These are phyloP conservation scores for Mycena vitilis DNA, from an alignment of 768 basidiomycete genomes.

Conservation along the genomic window DNA sequence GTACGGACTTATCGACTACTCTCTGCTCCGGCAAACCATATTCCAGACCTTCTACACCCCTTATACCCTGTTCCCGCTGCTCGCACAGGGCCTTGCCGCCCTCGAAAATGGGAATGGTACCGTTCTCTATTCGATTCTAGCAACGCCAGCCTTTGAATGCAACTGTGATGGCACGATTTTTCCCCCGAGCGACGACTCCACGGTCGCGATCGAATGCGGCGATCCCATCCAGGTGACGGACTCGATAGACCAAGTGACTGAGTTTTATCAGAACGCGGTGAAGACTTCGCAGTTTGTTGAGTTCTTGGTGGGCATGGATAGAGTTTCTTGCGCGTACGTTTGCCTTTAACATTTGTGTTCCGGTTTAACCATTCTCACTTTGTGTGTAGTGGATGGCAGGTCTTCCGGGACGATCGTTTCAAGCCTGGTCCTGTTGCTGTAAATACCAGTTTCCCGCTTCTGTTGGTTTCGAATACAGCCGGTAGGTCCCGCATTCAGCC, in stretches of 20 bases:
- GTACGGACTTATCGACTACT: slow-evolving; percentile 44
- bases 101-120: slow-evolving; percentile 42
- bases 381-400: slow-evolving; percentile 25
- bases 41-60: slow-evolving; percentile 41
- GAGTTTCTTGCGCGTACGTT: slow-evolving; percentile 38
- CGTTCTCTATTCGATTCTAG: slow-evolving; percentile 21
- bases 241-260: slow-evolving; percentile 30
- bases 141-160: slow-evolving; percentile 18
- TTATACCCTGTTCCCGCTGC: slow-evolving; percentile 26
- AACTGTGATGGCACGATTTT: neutral
- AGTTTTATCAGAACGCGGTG: slow-evolving; percentile 24
- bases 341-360: neutral
- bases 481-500: slow-evolving; percentile 14
- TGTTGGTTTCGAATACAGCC: slow-evolving; percentile 42
- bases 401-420: slow-evolving; percentile 27
- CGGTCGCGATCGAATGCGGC: slow-evolving; percentile 34
- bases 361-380: neutral
- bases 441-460: slow-evolving; percentile 42
- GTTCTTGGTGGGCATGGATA: slow-evolving; percentile 23
- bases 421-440: slow-evolving; percentile 25
- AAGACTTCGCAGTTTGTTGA: slow-evolving; percentile 37
- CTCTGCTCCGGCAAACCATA: slow-evolving; percentile 34
- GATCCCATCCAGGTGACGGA: slow-evolving; percentile 34
- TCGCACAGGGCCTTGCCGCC: slow-evolving; percentile 40
- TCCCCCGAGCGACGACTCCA: slow-evolving; percentile 12